Evolutionary conservation across 805 yeast genomes (phyloP), one percentile per base, ranked within the genome.

Genomic region (Blastobotrys muscicola): DNA sequence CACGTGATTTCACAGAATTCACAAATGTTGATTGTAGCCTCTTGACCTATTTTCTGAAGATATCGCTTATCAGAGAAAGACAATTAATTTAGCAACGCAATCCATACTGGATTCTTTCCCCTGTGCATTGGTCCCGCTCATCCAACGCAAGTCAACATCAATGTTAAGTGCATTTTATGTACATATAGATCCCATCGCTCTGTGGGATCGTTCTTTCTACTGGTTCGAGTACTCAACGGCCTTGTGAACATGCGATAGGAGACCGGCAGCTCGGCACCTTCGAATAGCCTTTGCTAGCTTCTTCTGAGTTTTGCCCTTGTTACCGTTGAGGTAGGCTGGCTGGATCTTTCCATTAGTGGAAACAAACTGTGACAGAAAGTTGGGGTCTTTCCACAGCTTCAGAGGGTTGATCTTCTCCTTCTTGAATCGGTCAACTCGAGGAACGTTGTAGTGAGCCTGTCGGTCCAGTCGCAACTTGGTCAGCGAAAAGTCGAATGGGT

Each of bases 211-310:
- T 4, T 20, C 6, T 6, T 4, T 20, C 26, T 20, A 20, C 26
- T 20, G 26, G 26, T 20, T 20, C 6, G 26, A 4, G 26, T 20
- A 20, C 13, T 39, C 42, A 4, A 38, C 45, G 23, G 20, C 15
- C 39, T 47, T 76, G 55, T 84, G 87, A n/a, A 80, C 81, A 48
- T 79, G 69, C 36, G 92, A 78, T 59, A 87, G 67, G 47, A 86
- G 69, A 0, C 96, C 97, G 43, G 82, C 78, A 3, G 82, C 78
- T 58, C 90, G 76, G 11, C 89, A 80, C 53, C 95, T 73, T 58
- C 83, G 78, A 38, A 87, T 72, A 12, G 95, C 94, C 53, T 76
- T 82, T 1, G 87, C 70, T 53, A 87, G 64, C 52, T 73, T 70
- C 56, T 76, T 77, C 59, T 87, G 95, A 55, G 82, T 83, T 50